A percentile compares a stretch with the other conserved stretches of the same genome.
These are phyloP conservation scores for Cercospora brassicicola DNA, from an alignment of 2,329 filamentous ascomycete species.

Conservation along the genomic window DNA sequence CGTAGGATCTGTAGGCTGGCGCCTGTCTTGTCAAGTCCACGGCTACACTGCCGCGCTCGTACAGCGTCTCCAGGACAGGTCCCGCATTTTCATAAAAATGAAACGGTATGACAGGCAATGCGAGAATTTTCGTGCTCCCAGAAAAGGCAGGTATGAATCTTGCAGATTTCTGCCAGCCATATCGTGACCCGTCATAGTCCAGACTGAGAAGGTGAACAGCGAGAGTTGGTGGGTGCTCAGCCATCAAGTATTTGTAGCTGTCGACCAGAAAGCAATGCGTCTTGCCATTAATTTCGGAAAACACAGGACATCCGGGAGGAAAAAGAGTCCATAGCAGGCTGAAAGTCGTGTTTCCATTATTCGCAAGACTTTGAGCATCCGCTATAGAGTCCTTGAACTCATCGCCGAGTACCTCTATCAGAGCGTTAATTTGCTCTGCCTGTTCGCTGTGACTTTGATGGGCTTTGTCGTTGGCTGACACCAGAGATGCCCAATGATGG, in stretches of 20 bases:
- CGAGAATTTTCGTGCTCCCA: conserved; percentile 16
- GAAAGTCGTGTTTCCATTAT: conserved; percentile 25
- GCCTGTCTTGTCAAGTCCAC: conserved; percentile 5
- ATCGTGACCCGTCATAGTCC: conserved; percentile 20
- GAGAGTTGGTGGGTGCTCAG: conserved; percentile 13
- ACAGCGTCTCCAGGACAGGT: background rate
- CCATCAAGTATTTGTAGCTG: conserved; percentile 19
- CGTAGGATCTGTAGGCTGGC: conserved; percentile 19
- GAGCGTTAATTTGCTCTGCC: conserved; percentile 12
- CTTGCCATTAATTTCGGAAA: conserved; percentile 12
- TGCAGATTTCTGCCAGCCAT: conserved; percentile 18
- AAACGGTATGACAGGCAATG: conserved; percentile 15
- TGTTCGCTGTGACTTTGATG: conserved; percentile 9
- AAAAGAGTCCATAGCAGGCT: conserved; percentile 25
- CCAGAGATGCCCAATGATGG: conserved; percentile 19
- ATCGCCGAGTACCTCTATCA: conserved; percentile 14
- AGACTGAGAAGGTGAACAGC: conserved; percentile 14
- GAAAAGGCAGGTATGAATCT: conserved; percentile 12
- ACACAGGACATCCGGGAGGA: conserved; percentile 19
- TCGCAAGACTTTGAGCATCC: conserved; percentile 15
- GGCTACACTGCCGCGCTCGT: conserved; percentile 9
- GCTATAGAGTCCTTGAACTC: conserved; percentile 13
- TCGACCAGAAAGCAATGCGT: conserved; percentile 20
- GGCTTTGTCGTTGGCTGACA: conserved; percentile 12
- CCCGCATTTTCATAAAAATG: conserved; percentile 9